Conservation (phyloP, 1,284 basidiomycete species). For the Cutaneotrichosporon mucoides region DNA sequence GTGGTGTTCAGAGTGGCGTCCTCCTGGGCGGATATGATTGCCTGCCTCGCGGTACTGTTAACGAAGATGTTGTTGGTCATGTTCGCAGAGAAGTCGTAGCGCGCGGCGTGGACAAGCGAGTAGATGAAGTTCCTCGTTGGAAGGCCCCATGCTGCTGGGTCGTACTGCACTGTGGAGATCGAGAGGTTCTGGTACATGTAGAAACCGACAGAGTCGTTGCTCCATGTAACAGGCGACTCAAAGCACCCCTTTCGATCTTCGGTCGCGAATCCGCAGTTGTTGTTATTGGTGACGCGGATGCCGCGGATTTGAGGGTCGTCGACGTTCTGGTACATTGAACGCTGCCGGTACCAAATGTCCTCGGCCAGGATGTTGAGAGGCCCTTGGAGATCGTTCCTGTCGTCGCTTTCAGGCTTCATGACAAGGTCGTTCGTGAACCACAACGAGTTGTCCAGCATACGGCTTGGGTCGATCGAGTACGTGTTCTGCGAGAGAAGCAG, state of each 20-base stretch:
- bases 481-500: constrained; percentile 12
- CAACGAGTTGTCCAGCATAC: constrained; percentile 11
- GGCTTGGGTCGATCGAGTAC: constrained; percentile 14
- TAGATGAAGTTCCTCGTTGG: constrained; percentile 17
- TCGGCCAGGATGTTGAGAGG: constrained; percentile 14
- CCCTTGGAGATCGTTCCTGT: constrained; percentile 2
- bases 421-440: constrained; percentile 14
- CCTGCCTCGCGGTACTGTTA: constrained; percentile 6
- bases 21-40: constrained; percentile 7
- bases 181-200: constrained; percentile 19
- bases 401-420: constrained; percentile 7
- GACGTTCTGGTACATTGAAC: constrained; percentile 10
- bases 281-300: constrained; percentile 10
- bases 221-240: constrained; percentile 6
- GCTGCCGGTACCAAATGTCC: constrained; percentile 19
- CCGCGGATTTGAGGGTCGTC: constrained; percentile 10
- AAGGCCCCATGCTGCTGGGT: constrained; percentile 9
- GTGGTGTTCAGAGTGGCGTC: constrained; percentile 8
- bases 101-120: constrained; percentile 17
- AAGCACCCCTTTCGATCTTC: constrained; percentile 11
- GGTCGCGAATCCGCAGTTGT: constrained; percentile 18
- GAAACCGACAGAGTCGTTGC: constrained; percentile 13
- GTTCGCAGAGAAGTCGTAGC: constrained; percentile 21
- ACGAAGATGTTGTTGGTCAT: constrained; percentile 20
- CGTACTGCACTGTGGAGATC: neutral